Evolutionary conservation across 179 eudicot genomes (phyloP), one percentile per base, ranked within the genome.

Genomic region (Amaranthus tricolor): DNA sequence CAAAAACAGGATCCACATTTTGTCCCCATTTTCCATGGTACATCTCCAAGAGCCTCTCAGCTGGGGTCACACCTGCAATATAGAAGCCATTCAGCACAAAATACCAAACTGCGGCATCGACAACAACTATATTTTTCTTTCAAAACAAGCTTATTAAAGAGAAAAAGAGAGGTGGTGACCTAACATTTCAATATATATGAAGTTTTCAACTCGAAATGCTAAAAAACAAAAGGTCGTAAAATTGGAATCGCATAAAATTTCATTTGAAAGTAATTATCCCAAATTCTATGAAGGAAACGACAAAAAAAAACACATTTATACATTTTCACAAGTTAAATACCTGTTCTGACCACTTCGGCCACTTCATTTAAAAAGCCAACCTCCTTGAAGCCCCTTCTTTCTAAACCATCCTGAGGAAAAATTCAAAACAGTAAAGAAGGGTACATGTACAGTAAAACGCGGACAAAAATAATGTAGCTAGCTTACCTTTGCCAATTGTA

Each of bases 331-430:
- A 56, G 58, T 60, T 58, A 63, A 44, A 70, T 89, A 89, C 97
- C 99, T 85, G 98, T 91, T 81, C 91, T 85, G 77, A 85, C 96
- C 70, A 95, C 97, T 81, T 95, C 97, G 43, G 93, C 88, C 64
- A 95, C 98, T 84, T 85, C 98, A 77, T 95, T 93, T 74, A 95
- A 80, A 73, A 93, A 95, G 59, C 97, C 98, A 13, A 78, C 80
- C 83, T 95, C 99, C 82, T 93, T 95, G 73, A 14, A 93, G 74
- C 99, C 99, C 83, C 99, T 86, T 68, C 91, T 89, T 82, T 95
- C 98, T 79, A 95, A 77, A 76, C 99, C 99, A 84, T 95, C 92
- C 99, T 95, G 81, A 70, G 81, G 66, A 73, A 71, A 78, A 59
- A n/a, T 71, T 12, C 60, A 20, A 62, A 24, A 2, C 66, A 31